Percentiles rank a stretch among this genome's conserved stretches.
These are phyloP conservation scores for Alternaria postmessia DNA, from an alignment of 2,329 filamentous ascomycete species.

Conservation along the genomic window DNA sequence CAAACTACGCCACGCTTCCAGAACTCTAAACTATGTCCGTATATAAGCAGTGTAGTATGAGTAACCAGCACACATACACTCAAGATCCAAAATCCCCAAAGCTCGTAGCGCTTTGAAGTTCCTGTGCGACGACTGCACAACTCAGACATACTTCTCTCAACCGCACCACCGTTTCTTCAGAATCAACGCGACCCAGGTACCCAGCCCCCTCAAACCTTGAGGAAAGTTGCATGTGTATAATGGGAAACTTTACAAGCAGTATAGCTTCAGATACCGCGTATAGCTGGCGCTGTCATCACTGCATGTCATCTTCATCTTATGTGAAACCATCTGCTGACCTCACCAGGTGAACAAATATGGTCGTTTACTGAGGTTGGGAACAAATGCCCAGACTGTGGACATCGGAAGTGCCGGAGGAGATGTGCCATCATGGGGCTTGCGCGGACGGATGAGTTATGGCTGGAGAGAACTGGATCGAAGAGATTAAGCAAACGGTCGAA, in stretches of 20 bases:
- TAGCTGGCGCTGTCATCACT: conserved; percentile 9
- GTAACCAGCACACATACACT: neutral
- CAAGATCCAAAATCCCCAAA: neutral
- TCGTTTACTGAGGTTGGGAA: conserved; percentile 1
- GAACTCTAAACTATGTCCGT: neutral
- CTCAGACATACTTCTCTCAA: neutral
- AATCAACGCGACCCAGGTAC: neutral
- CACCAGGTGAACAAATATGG: neutral
- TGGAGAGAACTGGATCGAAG: neutral
- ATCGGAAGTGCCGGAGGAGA: conserved; percentile 11
- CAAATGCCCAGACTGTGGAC: conserved; percentile 4
- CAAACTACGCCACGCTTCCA: neutral
- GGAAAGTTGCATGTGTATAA: neutral
- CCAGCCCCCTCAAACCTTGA: neutral
- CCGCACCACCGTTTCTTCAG: neutral
- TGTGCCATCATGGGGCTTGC: neutral
- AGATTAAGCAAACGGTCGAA: neutral
- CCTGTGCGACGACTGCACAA: neutral
- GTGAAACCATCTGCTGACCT: neutral
- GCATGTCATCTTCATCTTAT: neutral
- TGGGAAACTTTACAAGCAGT: conserved; percentile 5
- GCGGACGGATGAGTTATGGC: conserved; percentile 10
- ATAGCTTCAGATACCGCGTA: neutral
- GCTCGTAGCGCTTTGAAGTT: neutral
- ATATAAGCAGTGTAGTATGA: neutral